Evolutionary conservation across 352 stramenopile genomes (phyloP).

Genomic region (Phytophthora kernoviae): DNA sequence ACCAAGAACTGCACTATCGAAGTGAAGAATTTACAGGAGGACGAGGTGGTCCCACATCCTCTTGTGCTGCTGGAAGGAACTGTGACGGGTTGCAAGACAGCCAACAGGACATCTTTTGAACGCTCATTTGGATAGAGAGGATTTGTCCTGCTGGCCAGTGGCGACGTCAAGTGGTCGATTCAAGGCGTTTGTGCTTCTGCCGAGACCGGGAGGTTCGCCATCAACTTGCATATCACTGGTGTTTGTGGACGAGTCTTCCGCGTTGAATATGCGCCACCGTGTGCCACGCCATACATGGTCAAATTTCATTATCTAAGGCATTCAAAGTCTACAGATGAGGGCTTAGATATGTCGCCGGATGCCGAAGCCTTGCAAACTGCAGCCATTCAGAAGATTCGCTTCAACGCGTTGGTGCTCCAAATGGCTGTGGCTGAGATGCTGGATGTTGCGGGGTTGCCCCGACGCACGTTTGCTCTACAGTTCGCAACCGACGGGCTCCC

Average conservation of each 20-base stretch:
- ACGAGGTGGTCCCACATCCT: no score
- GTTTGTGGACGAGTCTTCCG: constrained; percentile 21
- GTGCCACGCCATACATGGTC: constrained; percentile 29
- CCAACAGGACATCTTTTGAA: no score
- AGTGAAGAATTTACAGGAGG: no score
- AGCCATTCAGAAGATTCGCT: no score
- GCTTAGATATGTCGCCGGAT: constrained; percentile 1
- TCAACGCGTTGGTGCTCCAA: constrained; percentile 29
- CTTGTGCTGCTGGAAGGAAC: no score
- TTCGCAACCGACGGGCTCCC: constrained; percentile 44
- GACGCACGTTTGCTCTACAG: constrained; percentile 45
- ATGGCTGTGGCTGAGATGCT: constrained; percentile 47
- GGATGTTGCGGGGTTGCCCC: constrained; percentile 28
- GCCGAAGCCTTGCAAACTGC: no score
- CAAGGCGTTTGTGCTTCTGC: constrained; percentile 53
- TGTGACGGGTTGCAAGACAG: no score
- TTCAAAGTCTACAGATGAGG: constrained; percentile 30
- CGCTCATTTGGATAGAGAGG: no score
- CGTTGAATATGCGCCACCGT: constrained; percentile 29
- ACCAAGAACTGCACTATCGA: no score
- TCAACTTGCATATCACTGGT: constrained; percentile 13
- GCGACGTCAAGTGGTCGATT: constrained; percentile 31
- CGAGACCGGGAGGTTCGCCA: constrained; percentile 29
- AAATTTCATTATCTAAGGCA: constrained; percentile 60
- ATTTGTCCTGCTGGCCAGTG: constrained; percentile 32